Evolutionary conservation across 805 yeast species (phyloP), one percentile per base, ranked within the genome.

Genomic region (Pichia nakasei): DNA sequence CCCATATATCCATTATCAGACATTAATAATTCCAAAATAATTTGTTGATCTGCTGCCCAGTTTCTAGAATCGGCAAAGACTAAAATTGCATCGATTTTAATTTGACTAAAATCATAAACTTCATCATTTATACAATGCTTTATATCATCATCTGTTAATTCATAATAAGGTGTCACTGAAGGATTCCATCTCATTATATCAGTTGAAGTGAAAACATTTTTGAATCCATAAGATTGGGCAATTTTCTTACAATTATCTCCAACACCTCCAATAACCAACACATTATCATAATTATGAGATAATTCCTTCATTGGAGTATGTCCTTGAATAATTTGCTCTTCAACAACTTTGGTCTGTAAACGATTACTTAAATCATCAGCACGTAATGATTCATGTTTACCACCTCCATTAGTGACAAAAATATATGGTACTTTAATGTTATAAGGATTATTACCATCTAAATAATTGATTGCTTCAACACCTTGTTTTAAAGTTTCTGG

Each of bases 11-110:
- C 96, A 47, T 75, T 67, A 53, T 83, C 75, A 44, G 88, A 79
- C 62, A 86, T 68, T 43, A 87, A 70, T 55, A 87, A 68, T 58
- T 87, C 96, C 58, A 85, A 68, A 48, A 86, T 85, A 58, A 87
- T 85, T 63, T 87, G 96, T 63, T 85, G 88, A 63, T 87, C 96
- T 24, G 86, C 87, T 36, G 95, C 95, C 94, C 94, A 85, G 59
- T 85, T 87, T 65, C 94, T 75, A 8, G 93, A 80, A 66, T 87
- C 96, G 11, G 95, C 95, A 69, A 87, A 87, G 37, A 86, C 95
- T 59, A 87, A 67, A 45, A 87, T 82, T 13, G 91, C 94, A 50
- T 87, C 89, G 49, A 87, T 83, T 19, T 71, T 63, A 33, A 75
- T 68, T 58, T 80, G 75, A 33, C 79, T 69, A 59, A 85, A 85